Base-by-base conservation (phyloP, 169 alveolate species). In the Plasmodium gallinaceum region DNA sequence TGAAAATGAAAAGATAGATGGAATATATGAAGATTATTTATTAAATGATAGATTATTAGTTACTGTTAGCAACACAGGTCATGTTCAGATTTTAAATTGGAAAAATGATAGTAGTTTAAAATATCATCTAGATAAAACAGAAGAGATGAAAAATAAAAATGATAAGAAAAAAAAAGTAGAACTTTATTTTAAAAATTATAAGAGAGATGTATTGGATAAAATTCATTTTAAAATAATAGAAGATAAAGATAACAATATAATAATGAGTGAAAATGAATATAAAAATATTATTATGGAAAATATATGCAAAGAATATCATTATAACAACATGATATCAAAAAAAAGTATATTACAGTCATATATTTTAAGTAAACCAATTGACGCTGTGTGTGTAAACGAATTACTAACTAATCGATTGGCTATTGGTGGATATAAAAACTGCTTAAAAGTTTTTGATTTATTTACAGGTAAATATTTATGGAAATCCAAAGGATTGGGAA, bases 371-470 rank as follows among this genome's bases (percentile, higher is more conserved):
- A 75, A 75, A 32, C 96, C 96, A 14, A 39, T 93, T 7, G 58
- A 88, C 18, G 93, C 92, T 10, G 95, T 90, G 10, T 39, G 71
- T 46, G 57, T 69, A 37, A 91, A 92, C 74, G 80, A 90, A 22
- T 43, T 93, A 66, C 42, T 93, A 86, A 80, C 91, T 42, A 91
- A 93, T 61, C 37, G 96, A 64, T 66, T 93, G 20, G 92, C 92
- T 43, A 61, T 93, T 22, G 96, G 94, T 3, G 95, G 96, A 3
- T 89, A 74, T 22, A 85, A 83, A 70, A 66, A 69, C n/a, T 74
- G 92, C 16, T 94, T 94, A 48, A 69, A 88, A 45, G 68, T 94
- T 45, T 80, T 94, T 54, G 96, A 94, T 61, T 39, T 94, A 51
- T 89, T 62, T 85, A 57, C 93, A 0, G 96, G 94, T 14, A 70